Evolutionary conservation across 106 monocot genomes (phyloP).

Genomic region (Alisma plantagoaquatica): DNA sequence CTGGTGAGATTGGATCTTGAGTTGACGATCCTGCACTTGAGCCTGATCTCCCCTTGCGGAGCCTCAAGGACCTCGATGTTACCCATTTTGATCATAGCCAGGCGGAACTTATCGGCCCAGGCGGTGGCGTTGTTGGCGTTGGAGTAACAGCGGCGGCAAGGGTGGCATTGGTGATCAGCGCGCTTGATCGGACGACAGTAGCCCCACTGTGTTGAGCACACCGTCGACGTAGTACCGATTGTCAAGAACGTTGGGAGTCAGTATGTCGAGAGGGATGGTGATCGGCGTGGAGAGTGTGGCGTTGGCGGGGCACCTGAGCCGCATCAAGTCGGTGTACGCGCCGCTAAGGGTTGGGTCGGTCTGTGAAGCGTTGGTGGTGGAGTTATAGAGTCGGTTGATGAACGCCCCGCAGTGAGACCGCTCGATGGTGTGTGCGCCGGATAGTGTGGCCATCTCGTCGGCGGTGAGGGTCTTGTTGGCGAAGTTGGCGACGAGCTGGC

Average conservation of each 20-base stretch:
- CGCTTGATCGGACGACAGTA: too few species aligned
- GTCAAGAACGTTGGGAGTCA: constrained; percentile 20
- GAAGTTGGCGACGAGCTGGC: constrained; percentile 13
- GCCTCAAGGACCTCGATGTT: too few species aligned
- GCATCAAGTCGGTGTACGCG: constrained; percentile 13
- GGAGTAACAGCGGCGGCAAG: too few species aligned
- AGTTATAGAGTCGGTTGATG: constrained; percentile 9
- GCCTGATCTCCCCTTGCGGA: too few species aligned
- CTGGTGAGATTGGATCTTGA: too few species aligned
- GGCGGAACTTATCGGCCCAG: too few species aligned
- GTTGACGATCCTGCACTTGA: too few species aligned
- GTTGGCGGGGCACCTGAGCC: constrained; percentile 14
- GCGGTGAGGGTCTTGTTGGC: constrained; percentile 15
- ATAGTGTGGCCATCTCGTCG: constrained; percentile 38
- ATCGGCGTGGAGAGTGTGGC: not conserved
- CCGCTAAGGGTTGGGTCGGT: constrained; percentile 6
- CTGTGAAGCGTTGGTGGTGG: too few species aligned
- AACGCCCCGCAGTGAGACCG: constrained; percentile 31
- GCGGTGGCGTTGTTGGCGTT: too few species aligned
- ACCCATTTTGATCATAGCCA: too few species aligned
- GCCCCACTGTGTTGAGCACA: too few species aligned
- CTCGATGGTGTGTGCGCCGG: constrained; percentile 41
- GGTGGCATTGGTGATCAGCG: too few species aligned
- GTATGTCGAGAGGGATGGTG: constrained; percentile 15
- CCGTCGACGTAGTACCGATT: constrained; percentile 41